Evolutionary conservation across 2,329 filamentous ascomycete species (phyloP).

Genomic region (Diaporthe aspalathi): DNA sequence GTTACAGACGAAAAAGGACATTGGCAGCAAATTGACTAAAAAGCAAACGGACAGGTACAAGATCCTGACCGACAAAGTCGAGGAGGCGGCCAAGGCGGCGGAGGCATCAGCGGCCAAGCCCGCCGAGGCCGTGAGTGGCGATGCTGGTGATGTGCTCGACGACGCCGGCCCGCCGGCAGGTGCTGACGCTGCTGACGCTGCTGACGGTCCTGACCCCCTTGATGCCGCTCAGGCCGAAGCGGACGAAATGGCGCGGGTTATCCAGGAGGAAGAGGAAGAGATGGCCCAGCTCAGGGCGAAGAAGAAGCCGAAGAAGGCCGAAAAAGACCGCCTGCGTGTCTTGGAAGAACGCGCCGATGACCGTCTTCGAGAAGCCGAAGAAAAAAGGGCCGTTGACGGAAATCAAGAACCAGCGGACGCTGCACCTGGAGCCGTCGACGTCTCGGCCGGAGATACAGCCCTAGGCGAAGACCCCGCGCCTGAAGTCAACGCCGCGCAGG

Average conservation of each 20-base stretch:
- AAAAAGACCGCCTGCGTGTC: constrained; percentile 26
- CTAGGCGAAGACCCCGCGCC: not conserved
- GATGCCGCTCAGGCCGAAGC: constrained; percentile 30
- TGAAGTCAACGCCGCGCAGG: constrained; percentile 39
- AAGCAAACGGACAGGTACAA: constrained; percentile 34
- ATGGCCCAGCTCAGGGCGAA: constrained; percentile 25
- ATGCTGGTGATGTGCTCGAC: not conserved
- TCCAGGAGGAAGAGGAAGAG: constrained; percentile 37
- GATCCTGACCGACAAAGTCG: constrained; percentile 32
- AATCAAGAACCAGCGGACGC: constrained; percentile 4
- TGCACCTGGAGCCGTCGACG: not conserved
- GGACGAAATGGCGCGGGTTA: constrained; percentile 33
- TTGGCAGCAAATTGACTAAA: constrained; percentile 21
- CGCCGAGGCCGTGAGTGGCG: not conserved
- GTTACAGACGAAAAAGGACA: constrained; percentile 35
- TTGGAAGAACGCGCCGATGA: constrained; percentile 33
- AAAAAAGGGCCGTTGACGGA: constrained; percentile 7
- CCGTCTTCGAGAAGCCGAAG: constrained; percentile 34
- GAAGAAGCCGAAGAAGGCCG: constrained; percentile 33
- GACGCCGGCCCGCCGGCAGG: not conserved
- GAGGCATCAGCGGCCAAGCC: constrained; percentile 17
- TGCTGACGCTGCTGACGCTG: not conserved
- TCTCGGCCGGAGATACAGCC: not conserved
- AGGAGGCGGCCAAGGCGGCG: constrained; percentile 29
- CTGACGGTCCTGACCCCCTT: not conserved